phyloP scores from a whole-genome alignment of 768 basidiomycete genomes.

The Mycena albidolilacea region DNA sequence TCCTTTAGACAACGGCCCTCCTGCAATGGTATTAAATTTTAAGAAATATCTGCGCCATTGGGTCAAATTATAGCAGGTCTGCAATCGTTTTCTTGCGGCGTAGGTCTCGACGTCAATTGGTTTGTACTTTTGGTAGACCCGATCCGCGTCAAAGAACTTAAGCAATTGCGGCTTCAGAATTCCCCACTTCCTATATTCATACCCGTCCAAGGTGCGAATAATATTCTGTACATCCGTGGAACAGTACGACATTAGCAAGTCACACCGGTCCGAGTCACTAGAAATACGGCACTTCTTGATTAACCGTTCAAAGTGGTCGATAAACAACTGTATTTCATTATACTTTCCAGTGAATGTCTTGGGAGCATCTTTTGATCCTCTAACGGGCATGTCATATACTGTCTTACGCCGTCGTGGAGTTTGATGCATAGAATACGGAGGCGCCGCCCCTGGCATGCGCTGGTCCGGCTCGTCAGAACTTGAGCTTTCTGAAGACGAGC shows the following conservation, averaged over 20 bases:
- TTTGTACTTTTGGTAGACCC: too few species aligned
- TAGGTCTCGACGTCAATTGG: not conserved
- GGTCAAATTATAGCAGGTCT: not conserved
- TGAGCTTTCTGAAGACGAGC: too few species aligned
- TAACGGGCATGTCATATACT: too few species aligned
- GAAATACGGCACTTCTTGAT: not conserved
- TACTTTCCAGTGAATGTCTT: not conserved
- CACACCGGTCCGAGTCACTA: not conserved
- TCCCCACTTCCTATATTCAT: not conserved
- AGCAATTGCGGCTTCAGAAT: not conserved
- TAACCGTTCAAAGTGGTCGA: too few species aligned
- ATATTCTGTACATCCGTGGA: not conserved
- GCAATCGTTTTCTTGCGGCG: not conserved
- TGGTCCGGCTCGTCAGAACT: too few species aligned
- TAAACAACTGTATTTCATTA: too few species aligned
- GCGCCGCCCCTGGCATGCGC: too few species aligned
- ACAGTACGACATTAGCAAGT: not conserved
- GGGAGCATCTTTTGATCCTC: not conserved
- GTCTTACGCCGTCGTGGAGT: too few species aligned
- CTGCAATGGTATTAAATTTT: slow-evolving; percentile 18
- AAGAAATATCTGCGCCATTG: slow-evolving; percentile 21
- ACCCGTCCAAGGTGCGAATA: not conserved
- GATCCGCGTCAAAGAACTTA: too few species aligned
- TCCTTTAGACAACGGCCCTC: not conserved
- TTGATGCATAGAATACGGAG: too few species aligned